Evolutionary conservation across 768 basidiomycete species (phyloP), one percentile per base, ranked within the genome.

Genomic region (Lactarius tabidus): DNA sequence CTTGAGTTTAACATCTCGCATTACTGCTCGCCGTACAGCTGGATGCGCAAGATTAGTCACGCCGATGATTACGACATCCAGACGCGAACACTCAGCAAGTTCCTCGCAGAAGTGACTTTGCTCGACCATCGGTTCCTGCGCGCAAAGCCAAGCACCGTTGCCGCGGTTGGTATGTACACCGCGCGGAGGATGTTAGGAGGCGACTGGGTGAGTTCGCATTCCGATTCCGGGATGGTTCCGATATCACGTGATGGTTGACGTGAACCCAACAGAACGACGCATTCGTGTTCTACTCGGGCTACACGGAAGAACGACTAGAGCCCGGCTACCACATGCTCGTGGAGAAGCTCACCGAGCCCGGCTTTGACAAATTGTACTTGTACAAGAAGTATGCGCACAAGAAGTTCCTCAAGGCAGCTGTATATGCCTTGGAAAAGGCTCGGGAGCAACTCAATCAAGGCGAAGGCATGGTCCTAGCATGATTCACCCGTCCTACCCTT

Each of bases 51-150:
- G 72, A 98, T 99, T 75, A 95, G 93, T 84, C 97, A 95, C 76
- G 96, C 97, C 39, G 97, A 99, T 78, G 92, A 96, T 76, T 99
- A 98, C 75, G 94, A 98, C 74, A 88, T 98, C 73, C 96, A 98
- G 75, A 99, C 97, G 17, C 82, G 97, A 67, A 99, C 97, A 31
- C 79, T 99, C 56, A 90, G 93, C 83, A 99, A 99, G 78, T 98
- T 98, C 82, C 78, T 98, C 74, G 94, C 93, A 68, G 97, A 99
- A 77, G 92, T 96, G 58, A 97, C 95, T 18, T 81, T 98, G 58
- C 79, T 98, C 64, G 97, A 99, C 73, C 77, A 95, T 73, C 87
- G 91, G 28, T 99, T 99, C 83, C 77, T 99, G 74, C 82, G 92
- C 62, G 95, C 88, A 65, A 97, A 95, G 78, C 96, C 96, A 0